Conservation (phyloP, 768 basidiomycete species). For the Tricholomella constricta region DNA sequence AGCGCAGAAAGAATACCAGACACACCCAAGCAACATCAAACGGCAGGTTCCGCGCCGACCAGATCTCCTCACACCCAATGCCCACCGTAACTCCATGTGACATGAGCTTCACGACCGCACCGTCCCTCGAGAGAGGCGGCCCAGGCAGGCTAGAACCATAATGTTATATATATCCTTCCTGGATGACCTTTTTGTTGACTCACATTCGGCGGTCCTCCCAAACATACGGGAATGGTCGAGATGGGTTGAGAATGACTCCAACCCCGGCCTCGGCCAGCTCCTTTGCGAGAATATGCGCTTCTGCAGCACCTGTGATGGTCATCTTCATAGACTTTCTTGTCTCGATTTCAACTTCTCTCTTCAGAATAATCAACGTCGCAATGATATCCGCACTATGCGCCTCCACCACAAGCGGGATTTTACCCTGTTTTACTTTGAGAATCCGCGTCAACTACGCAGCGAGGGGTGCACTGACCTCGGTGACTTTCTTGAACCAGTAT, state of each 20-base stretch:
- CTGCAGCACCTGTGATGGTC: conserved; percentile 65
- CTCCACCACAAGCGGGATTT: conserved; percentile 74
- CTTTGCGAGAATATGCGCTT: conserved; percentile 69
- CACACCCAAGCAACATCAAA: conserved; percentile 85
- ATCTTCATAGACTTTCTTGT: conserved; percentile 48
- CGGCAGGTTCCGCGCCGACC: conserved; percentile 73
- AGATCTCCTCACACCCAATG: conserved; percentile 62
- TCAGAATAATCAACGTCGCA: conserved; percentile 71
- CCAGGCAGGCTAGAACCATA: conserved; percentile 55
- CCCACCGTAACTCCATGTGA: conserved; percentile 73
- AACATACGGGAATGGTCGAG: conserved; percentile 66
- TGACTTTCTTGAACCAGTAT: conserved; percentile 48
- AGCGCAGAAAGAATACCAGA: conserved; percentile 1
- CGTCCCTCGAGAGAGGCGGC: conserved; percentile 63
- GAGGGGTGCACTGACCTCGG: conserved; percentile 32
- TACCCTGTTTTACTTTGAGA: conserved; percentile 44
- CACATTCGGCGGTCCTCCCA: conserved; percentile 78
- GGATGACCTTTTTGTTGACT: conserved; percentile 20
- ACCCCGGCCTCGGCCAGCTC: conserved; percentile 57
- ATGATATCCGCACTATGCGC: conserved; percentile 82
- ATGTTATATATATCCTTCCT: background rate
- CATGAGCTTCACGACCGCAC: conserved; percentile 59
- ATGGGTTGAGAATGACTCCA: conserved; percentile 51
- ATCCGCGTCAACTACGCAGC: background rate
- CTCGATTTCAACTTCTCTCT: conserved; percentile 56